Percentiles rank a stretch among this genome's conserved stretches.
These are phyloP conservation scores for Candida odintsovae DNA, from an alignment of 805 yeast genomes.

Conservation along the genomic window DNA sequence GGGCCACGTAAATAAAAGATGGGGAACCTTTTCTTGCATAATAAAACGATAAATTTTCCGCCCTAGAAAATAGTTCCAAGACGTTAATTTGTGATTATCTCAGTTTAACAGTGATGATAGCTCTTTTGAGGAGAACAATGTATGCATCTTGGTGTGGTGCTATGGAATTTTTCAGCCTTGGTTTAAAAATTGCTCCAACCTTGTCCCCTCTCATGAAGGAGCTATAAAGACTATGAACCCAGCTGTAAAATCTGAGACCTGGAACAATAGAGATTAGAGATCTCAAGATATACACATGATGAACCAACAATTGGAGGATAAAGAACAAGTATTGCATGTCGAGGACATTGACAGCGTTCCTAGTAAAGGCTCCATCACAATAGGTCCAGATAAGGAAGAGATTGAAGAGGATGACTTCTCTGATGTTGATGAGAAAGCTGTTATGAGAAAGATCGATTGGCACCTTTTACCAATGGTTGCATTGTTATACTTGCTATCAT, in stretches of 20 bases:
- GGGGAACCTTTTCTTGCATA: neutral
- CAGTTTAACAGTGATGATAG: too few species aligned
- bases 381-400: neutral
- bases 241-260: neutral
- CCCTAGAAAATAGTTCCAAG: too few species aligned
- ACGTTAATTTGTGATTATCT: too few species aligned
- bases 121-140: too few species aligned
- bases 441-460: constrained; percentile 34
- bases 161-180: too few species aligned
- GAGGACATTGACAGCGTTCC: constrained; percentile 3
- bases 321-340: constrained; percentile 1
- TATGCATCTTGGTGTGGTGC: too few species aligned
- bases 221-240: neutral
- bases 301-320: neutral
- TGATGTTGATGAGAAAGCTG: constrained; percentile 20
- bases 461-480: constrained; percentile 35
- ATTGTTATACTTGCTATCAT: constrained; percentile 36
- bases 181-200: too few species aligned
- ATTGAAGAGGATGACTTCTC: constrained; percentile 4
- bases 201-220: neutral
- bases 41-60: too few species aligned
- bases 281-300: too few species aligned
- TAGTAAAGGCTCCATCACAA: neutral
- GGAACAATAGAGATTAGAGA: too few species aligned
- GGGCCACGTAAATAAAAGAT: too few species aligned